Evolutionary conservation across 2,329 filamentous ascomycete genomes (phyloP), one percentile per base, ranked within the genome.

Genomic region (Aspergillus fischeri): DNA sequence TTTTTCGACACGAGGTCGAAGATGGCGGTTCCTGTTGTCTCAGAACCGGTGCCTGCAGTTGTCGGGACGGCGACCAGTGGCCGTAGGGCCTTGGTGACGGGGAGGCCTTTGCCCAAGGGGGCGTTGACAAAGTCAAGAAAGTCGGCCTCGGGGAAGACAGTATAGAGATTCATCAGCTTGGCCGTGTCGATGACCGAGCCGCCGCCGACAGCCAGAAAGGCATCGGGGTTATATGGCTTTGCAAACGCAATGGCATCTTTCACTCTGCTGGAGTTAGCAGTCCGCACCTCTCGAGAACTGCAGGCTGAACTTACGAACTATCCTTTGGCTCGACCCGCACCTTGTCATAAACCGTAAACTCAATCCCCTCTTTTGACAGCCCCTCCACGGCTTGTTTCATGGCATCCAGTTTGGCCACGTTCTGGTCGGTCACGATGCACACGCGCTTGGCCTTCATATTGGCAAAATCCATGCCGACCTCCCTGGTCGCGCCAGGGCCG

Each of bases 71-170:
- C 91, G 49, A 96, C 86, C 9, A 96, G 81, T 1, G 91, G 91
- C 64, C 83, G 86, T 14, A 95, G 80, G 47, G 84, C 82, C 56
- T 83, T 84, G 29, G 85, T 85, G 58, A 95, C 88, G 0, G 91
- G 90, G 25, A 84, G 77, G 3, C 94, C 94, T 61, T 89, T 91
- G 58, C 94, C 94, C 0, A 97, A 79, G 0, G 94, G 94, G 0
- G 93, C 93, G 70, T 97, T 97, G 74, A 99, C 94, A 67, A 99
- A 99, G 80, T 99, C 93, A 38, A 97, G 82, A 71, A 99, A 97
- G 66, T 94, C 90, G 35, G 93, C 93, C 7, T 97, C 89, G 0
- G 92, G 92, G 71, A 92, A 97, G 61, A 86, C 87, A 0, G 88
- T 90, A 77, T 97, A 97, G 0, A 99, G 83, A 71, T 99, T 99